phyloP scores from a whole-genome alignment of 345 rosid species.

The Salix purpurea region DNA sequence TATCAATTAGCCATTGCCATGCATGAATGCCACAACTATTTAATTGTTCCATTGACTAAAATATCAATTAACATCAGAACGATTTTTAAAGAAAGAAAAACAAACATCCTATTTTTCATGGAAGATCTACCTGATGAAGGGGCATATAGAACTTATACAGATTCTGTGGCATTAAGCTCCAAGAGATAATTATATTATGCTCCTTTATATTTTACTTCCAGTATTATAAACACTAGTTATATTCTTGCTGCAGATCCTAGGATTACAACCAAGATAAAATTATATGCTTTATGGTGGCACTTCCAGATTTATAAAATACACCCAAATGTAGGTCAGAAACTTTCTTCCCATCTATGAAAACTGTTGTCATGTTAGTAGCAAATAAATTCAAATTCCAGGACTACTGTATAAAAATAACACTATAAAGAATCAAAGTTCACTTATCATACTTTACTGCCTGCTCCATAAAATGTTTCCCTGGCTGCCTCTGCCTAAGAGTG shows the following conservation, averaged over 20 bases:
- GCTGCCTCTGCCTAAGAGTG: conserved; percentile 88
- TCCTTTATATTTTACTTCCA: not conserved
- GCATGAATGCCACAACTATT: not conserved
- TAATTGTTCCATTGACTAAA: not conserved
- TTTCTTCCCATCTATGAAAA: not conserved
- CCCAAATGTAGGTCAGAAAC: not conserved
- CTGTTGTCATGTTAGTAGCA: not conserved
- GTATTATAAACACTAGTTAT: not conserved
- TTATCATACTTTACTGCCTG: conserved; percentile 82
- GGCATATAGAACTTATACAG: not conserved
- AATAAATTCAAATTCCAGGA: conserved; percentile 5
- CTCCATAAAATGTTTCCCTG: conserved; percentile 80
- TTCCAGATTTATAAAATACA: conserved; percentile 4
- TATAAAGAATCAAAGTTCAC: conserved; percentile 12
- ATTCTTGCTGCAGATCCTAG: not conserved
- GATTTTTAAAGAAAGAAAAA: not conserved
- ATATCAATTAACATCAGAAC: not conserved
- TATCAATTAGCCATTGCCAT: not conserved
- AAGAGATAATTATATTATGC: not conserved
- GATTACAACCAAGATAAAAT: not conserved
- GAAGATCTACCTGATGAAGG: not conserved
- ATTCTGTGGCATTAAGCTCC: not conserved
- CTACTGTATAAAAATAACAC: conserved; percentile 3
- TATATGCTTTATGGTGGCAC: not conserved
- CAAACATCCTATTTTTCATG: not conserved